Percentiles rank a stretch among this genome's conserved stretches.
Evolutionary conservation across 2,329 filamentous ascomycete genomes (phyloP).

Genomic region (Pestalotiopsis sp.): DNA sequence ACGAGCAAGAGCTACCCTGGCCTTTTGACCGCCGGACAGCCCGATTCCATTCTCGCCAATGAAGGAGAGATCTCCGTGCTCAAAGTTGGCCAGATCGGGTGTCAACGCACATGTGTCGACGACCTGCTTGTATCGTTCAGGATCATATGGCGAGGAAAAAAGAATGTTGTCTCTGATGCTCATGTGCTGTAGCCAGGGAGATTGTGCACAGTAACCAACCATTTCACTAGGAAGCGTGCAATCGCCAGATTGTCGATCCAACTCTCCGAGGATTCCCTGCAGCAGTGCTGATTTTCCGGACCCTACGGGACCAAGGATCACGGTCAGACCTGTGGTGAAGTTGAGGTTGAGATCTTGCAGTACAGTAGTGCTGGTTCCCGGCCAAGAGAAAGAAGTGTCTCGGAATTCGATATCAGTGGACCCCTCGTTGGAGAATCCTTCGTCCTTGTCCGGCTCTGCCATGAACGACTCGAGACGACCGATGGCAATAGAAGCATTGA

Average conservation of each 20-base stretch:
- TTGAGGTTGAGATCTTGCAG: conserved; percentile 48
- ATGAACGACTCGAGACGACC: conserved; percentile 85
- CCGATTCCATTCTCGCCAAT: conserved; percentile 67
- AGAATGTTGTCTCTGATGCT: conserved; percentile 67
- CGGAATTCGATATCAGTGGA: conserved; percentile 54
- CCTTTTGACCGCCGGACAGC: conserved; percentile 65
- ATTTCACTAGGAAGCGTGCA: conserved; percentile 50
- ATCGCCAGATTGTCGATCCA: conserved; percentile 65
- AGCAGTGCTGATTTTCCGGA: conserved; percentile 64
- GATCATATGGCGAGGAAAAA: conserved; percentile 60
- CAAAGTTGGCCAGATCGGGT: conserved; percentile 58
- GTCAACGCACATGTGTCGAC: conserved; percentile 63
- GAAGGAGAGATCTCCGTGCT: conserved; percentile 58
- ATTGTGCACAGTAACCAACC: conserved; percentile 60
- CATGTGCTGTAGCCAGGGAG: conserved; percentile 68
- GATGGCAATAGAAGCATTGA: conserved; percentile 84
- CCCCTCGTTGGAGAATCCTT: conserved; percentile 40
- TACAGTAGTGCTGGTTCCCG: conserved; percentile 61
- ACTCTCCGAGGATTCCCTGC: conserved; percentile 61
- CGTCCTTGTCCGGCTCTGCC: conserved; percentile 77
- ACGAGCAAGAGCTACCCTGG: conserved; percentile 63
- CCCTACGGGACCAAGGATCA: conserved; percentile 62
- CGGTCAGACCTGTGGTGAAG: conserved; percentile 53
- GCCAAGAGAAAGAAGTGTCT: conserved; percentile 78
- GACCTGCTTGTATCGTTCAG: conserved; percentile 58